These are phyloP conservation scores for Thalassiosira livingstoniorum DNA, from an alignment of 352 stramenopile genomes.

Conservation along the genomic window DNA sequence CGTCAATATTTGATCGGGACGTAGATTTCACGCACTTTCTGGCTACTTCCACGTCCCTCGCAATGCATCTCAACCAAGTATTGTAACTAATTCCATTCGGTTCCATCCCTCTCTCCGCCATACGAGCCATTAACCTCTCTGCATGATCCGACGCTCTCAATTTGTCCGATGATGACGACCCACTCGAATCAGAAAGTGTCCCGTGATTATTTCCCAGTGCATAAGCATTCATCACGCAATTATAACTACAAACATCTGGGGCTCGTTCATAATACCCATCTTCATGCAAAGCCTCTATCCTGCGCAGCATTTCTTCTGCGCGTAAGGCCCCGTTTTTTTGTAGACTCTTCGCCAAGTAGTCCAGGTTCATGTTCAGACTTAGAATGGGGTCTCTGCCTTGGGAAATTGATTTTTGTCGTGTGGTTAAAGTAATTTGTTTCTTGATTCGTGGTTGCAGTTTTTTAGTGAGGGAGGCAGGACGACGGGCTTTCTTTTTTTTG, in stretches of 20 bases:
- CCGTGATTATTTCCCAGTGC: conserved; percentile 51
- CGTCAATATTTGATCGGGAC: too few relatives aligned
- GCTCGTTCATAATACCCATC: conserved; percentile 78
- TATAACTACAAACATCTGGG: conserved; percentile 77
- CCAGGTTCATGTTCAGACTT: conserved; percentile 80
- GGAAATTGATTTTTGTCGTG: conserved; percentile 50
- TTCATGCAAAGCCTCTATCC: conserved; percentile 69
- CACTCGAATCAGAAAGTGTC: too few relatives aligned
- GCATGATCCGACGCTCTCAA: conserved; percentile 12
- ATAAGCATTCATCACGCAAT: conserved; percentile 80
- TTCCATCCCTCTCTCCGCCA: conserved; percentile 41
- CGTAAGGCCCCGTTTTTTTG: conserved; percentile 53
- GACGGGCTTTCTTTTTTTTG: too few relatives aligned
- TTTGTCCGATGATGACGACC: too few relatives aligned
- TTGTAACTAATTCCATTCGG: conserved; percentile 56
- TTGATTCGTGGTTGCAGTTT: background rate
- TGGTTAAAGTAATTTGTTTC: conserved; percentile 13
- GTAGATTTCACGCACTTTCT: too few relatives aligned
- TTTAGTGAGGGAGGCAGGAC: background rate
- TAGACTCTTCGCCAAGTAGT: conserved; percentile 64
- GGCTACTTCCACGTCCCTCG: conserved; percentile 44
- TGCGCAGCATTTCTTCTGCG: conserved; percentile 72
- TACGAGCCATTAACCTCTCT: conserved; percentile 39
- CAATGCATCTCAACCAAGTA: conserved; percentile 45
- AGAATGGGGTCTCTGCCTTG: conserved; percentile 63